These are phyloP conservation scores for Boechera stricta DNA, from an alignment of 345 rosid genomes.

Conservation along the genomic window DNA sequence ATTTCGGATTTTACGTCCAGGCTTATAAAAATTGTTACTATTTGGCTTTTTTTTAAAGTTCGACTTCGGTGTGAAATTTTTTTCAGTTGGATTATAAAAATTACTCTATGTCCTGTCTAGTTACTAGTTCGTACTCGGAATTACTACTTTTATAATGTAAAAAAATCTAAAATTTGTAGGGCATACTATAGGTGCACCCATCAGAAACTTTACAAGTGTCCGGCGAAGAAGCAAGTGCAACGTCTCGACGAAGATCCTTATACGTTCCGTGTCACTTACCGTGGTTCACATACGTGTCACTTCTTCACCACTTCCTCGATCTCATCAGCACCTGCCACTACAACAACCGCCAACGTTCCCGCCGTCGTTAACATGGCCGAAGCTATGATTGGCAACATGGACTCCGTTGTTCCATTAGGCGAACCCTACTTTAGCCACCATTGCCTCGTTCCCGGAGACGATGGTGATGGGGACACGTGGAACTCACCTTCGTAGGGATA, in stretches of 20 bases:
- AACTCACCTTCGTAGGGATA: neutral
- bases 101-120: neutral
- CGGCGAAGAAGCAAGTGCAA: slow-evolving; percentile 81
- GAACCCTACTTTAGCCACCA: neutral
- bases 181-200: slow-evolving; percentile 76
- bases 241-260: slow-evolving; percentile 61
- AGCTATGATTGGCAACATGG: neutral
- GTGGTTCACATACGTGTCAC: slow-evolving; percentile 65
- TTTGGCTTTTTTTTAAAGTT: no score
- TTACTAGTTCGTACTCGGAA: neutral
- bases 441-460: neutral
- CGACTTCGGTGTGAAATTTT: neutral
- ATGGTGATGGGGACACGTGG: neutral
- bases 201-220: slow-evolving; percentile 66
- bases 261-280: slow-evolving; percentile 60
- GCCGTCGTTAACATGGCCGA: neutral
- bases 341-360: neutral
- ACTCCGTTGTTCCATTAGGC: slow-evolving; percentile 6
- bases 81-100: neutral
- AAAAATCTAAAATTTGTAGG: slow-evolving; percentile 43
- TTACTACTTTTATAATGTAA: neutral
- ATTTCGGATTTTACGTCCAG: no score
- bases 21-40: no score
- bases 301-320: slow-evolving; percentile 41
- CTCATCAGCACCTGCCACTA: neutral